Evolutionary conservation across 2,329 filamentous ascomycete species (phyloP).

Genomic region (Diplocarpon mali): DNA sequence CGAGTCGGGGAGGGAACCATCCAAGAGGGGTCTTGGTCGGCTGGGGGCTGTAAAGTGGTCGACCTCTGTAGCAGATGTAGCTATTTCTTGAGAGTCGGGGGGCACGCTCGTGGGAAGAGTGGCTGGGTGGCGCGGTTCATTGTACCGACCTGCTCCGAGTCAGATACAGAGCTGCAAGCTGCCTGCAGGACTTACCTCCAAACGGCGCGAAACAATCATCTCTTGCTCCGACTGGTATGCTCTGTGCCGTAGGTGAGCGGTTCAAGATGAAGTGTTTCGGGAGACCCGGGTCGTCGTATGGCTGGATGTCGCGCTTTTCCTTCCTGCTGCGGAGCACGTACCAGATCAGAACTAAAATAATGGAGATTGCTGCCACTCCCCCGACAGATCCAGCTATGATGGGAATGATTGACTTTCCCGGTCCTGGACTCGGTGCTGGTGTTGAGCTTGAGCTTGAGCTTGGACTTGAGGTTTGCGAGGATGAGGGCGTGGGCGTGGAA

Average conservation of each 20-base stretch:
- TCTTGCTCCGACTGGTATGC: not conserved
- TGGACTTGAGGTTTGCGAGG: not conserved
- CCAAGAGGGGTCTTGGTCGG: not conserved
- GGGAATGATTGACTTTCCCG: constrained; percentile 1
- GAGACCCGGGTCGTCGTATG: constrained; percentile 2
- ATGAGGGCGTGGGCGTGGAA: too few species aligned
- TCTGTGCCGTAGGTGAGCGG: not conserved
- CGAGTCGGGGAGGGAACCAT: constrained; percentile 8
- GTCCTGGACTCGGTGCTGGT: not conserved
- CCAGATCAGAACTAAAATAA: constrained; percentile 14
- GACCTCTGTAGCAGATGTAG: too few species aligned
- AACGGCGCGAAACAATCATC: constrained; percentile 34
- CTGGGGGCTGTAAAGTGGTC: not conserved
- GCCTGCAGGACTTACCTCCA: constrained; percentile 27
- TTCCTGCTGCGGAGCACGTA: constrained; percentile 12
- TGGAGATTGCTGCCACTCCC: constrained; percentile 10
- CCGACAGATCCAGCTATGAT: constrained; percentile 17
- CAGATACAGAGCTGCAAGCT: not conserved
- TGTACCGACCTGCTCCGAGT: not conserved
- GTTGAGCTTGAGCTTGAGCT: not conserved
- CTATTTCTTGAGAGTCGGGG: too few species aligned
- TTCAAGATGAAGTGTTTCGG: constrained; percentile 7
- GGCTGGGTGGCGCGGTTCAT: not conserved
- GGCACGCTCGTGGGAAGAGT: not conserved
- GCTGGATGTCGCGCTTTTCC: constrained; percentile 8